phyloP scores from a whole-genome alignment of 75 land plant genomes.

The Ceratopteris richardii region DNA sequence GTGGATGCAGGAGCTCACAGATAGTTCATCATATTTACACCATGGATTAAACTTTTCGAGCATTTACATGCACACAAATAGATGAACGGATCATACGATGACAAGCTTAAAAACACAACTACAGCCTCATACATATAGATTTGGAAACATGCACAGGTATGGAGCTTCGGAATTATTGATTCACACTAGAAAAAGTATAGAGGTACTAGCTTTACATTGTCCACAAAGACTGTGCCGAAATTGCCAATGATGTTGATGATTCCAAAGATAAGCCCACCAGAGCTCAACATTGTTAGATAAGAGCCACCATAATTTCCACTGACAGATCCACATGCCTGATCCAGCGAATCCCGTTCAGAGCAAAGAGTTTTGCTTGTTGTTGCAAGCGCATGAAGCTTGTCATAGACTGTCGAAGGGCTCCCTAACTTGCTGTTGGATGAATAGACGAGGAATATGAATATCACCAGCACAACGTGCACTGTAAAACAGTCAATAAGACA shows the following conservation, averaged over 20 bases:
- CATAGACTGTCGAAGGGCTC: conserved; percentile 70
- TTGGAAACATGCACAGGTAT: background rate
- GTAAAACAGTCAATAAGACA: too few species aligned
- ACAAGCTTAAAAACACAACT: background rate
- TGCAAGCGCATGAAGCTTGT: conserved; percentile 45
- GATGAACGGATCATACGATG: background rate
- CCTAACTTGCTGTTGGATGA: conserved; percentile 66
- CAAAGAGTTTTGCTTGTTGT: conserved; percentile 53
- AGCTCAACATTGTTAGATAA: conserved; percentile 85
- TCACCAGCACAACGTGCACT: conserved; percentile 88
- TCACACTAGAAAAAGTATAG: background rate
- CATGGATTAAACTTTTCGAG: too few species aligned
- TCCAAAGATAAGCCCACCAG: conserved; percentile 90
- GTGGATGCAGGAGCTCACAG: too few species aligned
- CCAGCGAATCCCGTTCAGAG: conserved; percentile 32
- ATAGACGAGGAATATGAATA: conserved; percentile 86
- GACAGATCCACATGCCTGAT: conserved; percentile 87
- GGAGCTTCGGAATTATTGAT: too few species aligned
- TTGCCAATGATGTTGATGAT: conserved; percentile 93
- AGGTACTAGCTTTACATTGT: conserved; percentile 55
- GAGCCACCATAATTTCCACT: conserved; percentile 80
- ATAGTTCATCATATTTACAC: too few species aligned
- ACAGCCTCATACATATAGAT: background rate
- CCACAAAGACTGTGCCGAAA: conserved; percentile 95
- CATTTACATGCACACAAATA: background rate